A percentile compares a stretch with the other conserved stretches of the same genome.
These are phyloP conservation scores for Brasilioporus rufonigricans DNA, from an alignment of 768 basidiomycete species.

Conservation along the genomic window DNA sequence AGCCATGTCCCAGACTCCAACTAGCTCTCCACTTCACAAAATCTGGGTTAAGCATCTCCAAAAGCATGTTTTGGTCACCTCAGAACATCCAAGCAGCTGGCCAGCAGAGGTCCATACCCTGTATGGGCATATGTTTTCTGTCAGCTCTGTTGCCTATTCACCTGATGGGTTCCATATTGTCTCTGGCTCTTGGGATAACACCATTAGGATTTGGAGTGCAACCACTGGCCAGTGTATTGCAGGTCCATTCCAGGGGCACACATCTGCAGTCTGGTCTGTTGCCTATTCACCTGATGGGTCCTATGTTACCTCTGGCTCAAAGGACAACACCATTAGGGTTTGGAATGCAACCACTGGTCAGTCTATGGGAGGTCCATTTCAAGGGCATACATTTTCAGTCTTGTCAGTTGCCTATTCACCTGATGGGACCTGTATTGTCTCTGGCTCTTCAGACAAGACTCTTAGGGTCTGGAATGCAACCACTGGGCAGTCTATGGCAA, in stretches of 20 bases:
- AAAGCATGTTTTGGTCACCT: neutral
- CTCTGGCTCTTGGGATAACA: neutral
- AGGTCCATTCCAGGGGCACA: neutral
- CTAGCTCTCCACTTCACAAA: neutral
- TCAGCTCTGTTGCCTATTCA: neutral
- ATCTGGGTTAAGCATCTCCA: neutral
- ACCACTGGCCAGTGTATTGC: neutral
- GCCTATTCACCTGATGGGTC: neutral
- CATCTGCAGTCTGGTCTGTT: neutral
- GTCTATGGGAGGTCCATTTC: neutral
- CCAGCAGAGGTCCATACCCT: neutral
- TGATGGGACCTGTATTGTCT: neutral
- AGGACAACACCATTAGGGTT: neutral
- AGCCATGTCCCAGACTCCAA: neutral
- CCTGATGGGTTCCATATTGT: no score
- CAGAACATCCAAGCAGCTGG: neutral
- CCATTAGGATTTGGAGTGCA: neutral
- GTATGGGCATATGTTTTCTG: neutral
- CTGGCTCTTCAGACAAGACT: neutral
- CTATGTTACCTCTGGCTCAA: neutral
- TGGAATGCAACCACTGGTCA: neutral
- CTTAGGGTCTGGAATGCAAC: constrained; percentile 16
- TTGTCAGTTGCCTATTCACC: neutral
- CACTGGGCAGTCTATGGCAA: constrained; percentile 1
- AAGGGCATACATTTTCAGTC: neutral